These are phyloP conservation scores for Cucumis sativus DNA, from an alignment of 306 rosid genomes.

Conservation along the genomic window DNA sequence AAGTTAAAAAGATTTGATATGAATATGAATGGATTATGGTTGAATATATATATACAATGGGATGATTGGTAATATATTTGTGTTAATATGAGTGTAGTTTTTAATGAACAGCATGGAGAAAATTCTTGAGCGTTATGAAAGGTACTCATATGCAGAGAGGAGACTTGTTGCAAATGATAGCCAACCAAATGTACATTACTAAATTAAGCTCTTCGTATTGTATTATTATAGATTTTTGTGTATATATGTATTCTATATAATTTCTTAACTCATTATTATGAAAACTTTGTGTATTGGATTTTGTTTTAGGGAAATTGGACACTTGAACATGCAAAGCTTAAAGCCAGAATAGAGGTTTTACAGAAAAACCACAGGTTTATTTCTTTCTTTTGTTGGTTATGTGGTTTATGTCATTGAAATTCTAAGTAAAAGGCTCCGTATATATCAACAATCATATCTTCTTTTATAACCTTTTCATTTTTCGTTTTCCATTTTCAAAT, in stretches of 20 bases:
- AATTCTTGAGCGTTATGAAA: constrained; percentile 80
- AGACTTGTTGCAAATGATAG: constrained; percentile 30
- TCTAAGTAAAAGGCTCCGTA: too few species aligned
- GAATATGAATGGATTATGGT: too few species aligned
- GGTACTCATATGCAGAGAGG: constrained; percentile 61
- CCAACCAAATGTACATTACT: constrained; percentile 30
- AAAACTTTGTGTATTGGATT: not conserved
- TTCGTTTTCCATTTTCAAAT: too few species aligned
- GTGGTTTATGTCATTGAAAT: not conserved
- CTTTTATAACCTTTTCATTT: too few species aligned
- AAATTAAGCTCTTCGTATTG: not conserved
- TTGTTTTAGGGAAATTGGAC: constrained; percentile 47
- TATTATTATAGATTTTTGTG: too few species aligned
- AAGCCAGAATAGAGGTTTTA: constrained; percentile 71
- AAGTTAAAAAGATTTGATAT: too few species aligned
- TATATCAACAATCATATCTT: too few species aligned
- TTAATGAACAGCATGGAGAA: constrained; percentile 52
- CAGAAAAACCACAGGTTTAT: constrained; percentile 47
- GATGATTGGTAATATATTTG: not conserved
- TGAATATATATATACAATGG: not conserved
- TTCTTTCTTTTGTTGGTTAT: not conserved
- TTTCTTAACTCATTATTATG: not conserved
- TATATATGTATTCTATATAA: too few species aligned
- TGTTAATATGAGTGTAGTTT: not conserved
- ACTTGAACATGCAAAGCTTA: constrained; percentile 68